phyloP scores from a whole-genome alignment of 108 stramenopile species.

The Pseudonitzschia pungens region DNA sequence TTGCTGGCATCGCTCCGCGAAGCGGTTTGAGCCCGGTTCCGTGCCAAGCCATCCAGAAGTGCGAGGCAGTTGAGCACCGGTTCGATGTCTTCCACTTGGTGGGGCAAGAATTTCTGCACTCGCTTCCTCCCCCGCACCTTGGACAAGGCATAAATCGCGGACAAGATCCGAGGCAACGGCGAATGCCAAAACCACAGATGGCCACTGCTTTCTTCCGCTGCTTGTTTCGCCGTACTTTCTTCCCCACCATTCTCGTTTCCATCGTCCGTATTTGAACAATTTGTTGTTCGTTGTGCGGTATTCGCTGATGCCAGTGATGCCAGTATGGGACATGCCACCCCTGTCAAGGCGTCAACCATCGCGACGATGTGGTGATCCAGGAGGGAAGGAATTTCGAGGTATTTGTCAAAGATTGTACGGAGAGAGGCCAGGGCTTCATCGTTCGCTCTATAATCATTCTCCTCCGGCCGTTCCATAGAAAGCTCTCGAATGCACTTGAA shows the following conservation, averaged over 20 bases:
- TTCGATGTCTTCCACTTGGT: conserved; percentile 90
- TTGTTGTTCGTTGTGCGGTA: neutral
- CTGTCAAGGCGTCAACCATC: conserved; percentile 52
- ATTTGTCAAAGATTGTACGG: conserved; percentile 81
- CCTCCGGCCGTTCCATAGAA: neutral
- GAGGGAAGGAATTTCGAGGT: conserved; percentile 92
- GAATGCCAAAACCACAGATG: conserved; percentile 27
- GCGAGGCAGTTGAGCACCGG: conserved; percentile 69
- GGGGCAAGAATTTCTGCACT: conserved; percentile 86
- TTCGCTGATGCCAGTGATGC: neutral
- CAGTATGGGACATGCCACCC: conserved; percentile 20
- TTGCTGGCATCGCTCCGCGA: conserved; percentile 11
- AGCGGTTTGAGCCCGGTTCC: neutral
- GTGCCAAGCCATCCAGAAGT: conserved; percentile 6
- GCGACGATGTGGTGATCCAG: conserved; percentile 78
- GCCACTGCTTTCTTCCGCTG: conserved; percentile 1
- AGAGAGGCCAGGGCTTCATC: conserved; percentile 48
- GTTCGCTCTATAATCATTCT: neutral
- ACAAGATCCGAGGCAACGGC: conserved; percentile 38
- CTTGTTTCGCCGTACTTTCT: conserved; percentile 1
- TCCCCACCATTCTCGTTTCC: neutral
- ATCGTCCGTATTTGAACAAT: neutral
- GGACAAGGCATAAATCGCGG: conserved; percentile 86
- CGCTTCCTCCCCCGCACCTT: conserved; percentile 92
- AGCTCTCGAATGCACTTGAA: conserved; percentile 22